Percentiles rank a stretch among this genome's conserved stretches.
phyloP scores from a whole-genome alignment of 2,329 filamentous ascomycete genomes.

The Westerdykella aurantiaca region DNA sequence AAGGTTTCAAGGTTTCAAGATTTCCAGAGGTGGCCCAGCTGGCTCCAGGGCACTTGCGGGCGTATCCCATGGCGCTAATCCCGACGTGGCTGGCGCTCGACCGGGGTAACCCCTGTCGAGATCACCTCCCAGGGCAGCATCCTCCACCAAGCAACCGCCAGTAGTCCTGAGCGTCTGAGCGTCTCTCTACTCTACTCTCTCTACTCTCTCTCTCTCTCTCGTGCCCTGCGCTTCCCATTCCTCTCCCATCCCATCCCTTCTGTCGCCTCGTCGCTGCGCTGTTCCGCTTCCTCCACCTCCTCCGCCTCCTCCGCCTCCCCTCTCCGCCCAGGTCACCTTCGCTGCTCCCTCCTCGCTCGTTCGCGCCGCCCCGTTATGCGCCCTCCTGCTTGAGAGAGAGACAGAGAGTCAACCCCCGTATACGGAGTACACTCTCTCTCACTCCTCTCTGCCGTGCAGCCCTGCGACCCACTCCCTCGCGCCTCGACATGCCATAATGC shows the following conservation, averaged over 20 bases:
- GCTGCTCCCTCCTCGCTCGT: slow-evolving; percentile 8
- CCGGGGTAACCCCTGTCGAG: slow-evolving; percentile 21
- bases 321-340: slow-evolving; percentile 20
- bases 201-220: neutral
- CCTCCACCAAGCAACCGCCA: neutral
- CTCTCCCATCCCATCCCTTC: neutral
- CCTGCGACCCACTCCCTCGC: slow-evolving; percentile 19
- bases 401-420: slow-evolving; percentile 15
- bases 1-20: too few species aligned
- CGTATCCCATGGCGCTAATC: slow-evolving; percentile 23
- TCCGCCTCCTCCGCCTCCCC: slow-evolving; percentile 24
- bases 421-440: slow-evolving; percentile 8
- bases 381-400: slow-evolving; percentile 9
- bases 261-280: slow-evolving; percentile 7
- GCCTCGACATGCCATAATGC: slow-evolving; percentile 38
- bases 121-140: slow-evolving; percentile 14
- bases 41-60: too few species aligned
- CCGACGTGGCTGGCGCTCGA: slow-evolving; percentile 16
- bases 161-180: too few species aligned
- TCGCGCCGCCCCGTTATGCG: slow-evolving; percentile 18
- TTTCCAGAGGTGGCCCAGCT: too few species aligned
- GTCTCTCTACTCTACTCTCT: neutral
- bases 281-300: slow-evolving; percentile 16
- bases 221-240: neutral
- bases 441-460: slow-evolving; percentile 16